A percentile compares a stretch with the other conserved stretches of the same genome.
These are phyloP conservation scores for Aethionema arabicum DNA, from an alignment of 345 rosid species.

Conservation along the genomic window DNA sequence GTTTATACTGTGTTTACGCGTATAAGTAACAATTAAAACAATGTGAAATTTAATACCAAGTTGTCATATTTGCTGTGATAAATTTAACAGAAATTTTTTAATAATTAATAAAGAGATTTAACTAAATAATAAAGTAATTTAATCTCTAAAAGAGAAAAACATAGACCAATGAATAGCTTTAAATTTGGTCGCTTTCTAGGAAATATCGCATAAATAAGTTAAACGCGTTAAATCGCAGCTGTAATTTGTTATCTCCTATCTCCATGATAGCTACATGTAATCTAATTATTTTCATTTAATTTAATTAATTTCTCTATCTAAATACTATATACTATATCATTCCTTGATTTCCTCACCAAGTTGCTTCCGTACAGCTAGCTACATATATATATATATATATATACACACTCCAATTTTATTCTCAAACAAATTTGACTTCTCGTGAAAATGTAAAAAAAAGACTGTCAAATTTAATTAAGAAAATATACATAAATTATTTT, in stretches of 20 bases:
- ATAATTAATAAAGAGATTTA: too few relatives aligned
- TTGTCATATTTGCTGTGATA: too few relatives aligned
- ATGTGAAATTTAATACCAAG: too few relatives aligned
- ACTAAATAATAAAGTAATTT: too few relatives aligned
- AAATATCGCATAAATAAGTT: slow-evolving; percentile 20
- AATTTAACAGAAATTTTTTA: too few relatives aligned
- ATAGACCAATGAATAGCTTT: not conserved
- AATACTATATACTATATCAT: slow-evolving; percentile 19
- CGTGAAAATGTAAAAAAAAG: too few relatives aligned
- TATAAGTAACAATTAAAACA: too few relatives aligned
- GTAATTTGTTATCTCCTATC: slow-evolving; percentile 37
- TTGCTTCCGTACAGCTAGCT: slow-evolving; percentile 38
- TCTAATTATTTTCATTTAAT: not conserved
- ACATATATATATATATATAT: not conserved
- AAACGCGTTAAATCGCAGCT: slow-evolving; percentile 39
- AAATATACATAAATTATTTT: too few relatives aligned
- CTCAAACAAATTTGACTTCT: not conserved
- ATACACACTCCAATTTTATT: not conserved
- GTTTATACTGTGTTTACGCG: too few relatives aligned
- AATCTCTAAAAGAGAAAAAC: not conserved
- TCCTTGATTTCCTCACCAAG: slow-evolving; percentile 37
- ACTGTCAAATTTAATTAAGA: too few relatives aligned
- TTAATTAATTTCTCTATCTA: slow-evolving; percentile 4
- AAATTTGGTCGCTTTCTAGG: slow-evolving; percentile 27
- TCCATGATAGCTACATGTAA: slow-evolving; percentile 20